A percentile compares a stretch with the other conserved stretches of the same genome.
Evolutionary conservation across 257 asterid genomes (phyloP).

Genomic region (Handroanthus guayacan): DNA sequence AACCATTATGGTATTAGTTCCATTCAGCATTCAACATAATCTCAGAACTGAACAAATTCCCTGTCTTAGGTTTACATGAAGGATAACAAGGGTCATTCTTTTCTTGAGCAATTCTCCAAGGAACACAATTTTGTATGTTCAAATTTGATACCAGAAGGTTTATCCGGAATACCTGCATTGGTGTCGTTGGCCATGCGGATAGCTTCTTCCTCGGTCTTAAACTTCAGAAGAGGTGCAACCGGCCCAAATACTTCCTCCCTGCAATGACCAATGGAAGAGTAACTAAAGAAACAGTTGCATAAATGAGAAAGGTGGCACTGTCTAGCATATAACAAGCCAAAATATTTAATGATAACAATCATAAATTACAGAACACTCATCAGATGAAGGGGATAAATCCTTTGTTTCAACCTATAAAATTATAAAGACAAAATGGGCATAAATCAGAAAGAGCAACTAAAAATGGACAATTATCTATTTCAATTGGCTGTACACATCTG

Average conservation of each 20-base stretch:
- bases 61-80: conserved; percentile 22
- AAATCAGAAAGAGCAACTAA: background rate
- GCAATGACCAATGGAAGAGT: conserved; percentile 31
- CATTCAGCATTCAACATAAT: conserved; percentile 8
- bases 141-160: conserved; percentile 21
- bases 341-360: conserved; percentile 21
- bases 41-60: conserved; percentile 12
- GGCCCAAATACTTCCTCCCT: conserved; percentile 98
- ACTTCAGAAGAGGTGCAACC: conserved; percentile 92
- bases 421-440: background rate
- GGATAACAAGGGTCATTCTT: background rate
- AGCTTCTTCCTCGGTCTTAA: conserved; percentile 96
- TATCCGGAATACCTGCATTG: conserved; percentile 67
- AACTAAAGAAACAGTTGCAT: conserved; percentile 17
- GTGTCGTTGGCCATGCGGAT: conserved; percentile 88
- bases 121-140: conserved; percentile 7
- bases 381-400: background rate
- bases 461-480: conserved; percentile 2
- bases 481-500: background rate
- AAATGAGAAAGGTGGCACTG: background rate
- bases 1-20: conserved; percentile 4
- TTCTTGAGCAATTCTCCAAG: background rate
- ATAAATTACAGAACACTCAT: conserved; percentile 7
- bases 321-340: background rate
- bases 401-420: background rate